Percentiles rank a stretch among this genome's conserved stretches.
These are phyloP conservation scores for Penicillium arizonense DNA, from an alignment of 495 filamentous ascomycete genomes.

Conservation along the genomic window DNA sequence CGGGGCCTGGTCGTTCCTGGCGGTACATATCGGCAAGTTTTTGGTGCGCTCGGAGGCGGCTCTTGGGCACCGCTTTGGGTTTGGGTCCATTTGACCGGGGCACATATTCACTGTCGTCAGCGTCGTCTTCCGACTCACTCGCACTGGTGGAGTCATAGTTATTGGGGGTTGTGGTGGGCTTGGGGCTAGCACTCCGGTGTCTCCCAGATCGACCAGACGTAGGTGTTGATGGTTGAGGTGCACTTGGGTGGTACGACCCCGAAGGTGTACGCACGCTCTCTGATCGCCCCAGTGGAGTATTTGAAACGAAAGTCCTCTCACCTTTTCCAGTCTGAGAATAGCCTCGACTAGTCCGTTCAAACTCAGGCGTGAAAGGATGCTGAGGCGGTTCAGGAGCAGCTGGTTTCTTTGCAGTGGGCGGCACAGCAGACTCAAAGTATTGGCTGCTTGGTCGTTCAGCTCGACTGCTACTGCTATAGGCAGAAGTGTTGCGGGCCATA, in stretches of 20 bases:
- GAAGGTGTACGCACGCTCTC: slow-evolving; percentile 45
- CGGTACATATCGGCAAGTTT: slow-evolving; percentile 34
- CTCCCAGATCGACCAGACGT: slow-evolving; percentile 24
- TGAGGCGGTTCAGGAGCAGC: slow-evolving; percentile 15
- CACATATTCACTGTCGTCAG: slow-evolving; percentile 17
- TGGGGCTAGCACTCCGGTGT: slow-evolving; percentile 43
- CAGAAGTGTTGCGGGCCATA: slow-evolving; percentile 50
- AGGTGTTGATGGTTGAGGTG: slow-evolving; percentile 37
- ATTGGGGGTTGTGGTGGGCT: slow-evolving; percentile 22
- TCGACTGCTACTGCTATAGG: slow-evolving; percentile 44
- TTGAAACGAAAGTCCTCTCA: slow-evolving; percentile 62
- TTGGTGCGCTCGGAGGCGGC: slow-evolving; percentile 36
- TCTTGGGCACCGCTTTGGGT: slow-evolving; percentile 46
- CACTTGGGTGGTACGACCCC: slow-evolving; percentile 23
- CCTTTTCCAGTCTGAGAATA: slow-evolving; percentile 64
- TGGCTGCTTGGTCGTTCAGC: slow-evolving; percentile 35
- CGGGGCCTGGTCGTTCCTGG: slow-evolving; percentile 18
- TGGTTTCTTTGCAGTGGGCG: slow-evolving; percentile 44
- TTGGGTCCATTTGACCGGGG: slow-evolving; percentile 19
- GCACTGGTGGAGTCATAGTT: slow-evolving; percentile 38
- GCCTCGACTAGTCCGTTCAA: slow-evolving; percentile 59
- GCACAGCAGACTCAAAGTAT: slow-evolving; percentile 34
- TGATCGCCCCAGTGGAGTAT: slow-evolving; percentile 43
- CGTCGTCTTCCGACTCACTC: slow-evolving; percentile 33
- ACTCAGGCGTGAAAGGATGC: slow-evolving; percentile 27